A percentile compares a stretch with the other conserved stretches of the same genome.
Conservation (phyloP, 1,139 yeast genomes). For the Sugiyamaella paludigena region DNA sequence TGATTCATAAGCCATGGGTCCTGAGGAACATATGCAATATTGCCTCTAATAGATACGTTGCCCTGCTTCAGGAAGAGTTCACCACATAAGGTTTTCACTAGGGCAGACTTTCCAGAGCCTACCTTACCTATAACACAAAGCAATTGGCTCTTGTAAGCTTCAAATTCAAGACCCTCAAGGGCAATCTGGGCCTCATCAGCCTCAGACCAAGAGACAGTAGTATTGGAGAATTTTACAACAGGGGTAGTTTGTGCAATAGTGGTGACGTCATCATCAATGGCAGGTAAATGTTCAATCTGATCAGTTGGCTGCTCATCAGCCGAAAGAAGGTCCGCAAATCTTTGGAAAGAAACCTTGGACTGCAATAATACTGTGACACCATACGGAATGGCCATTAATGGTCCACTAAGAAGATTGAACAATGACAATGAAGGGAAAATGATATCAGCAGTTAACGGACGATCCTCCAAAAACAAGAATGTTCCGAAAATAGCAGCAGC, state of each 20-base stretch:
- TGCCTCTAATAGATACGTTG: conserved; percentile 47
- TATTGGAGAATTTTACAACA: conserved; percentile 38
- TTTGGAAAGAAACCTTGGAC: conserved; percentile 55
- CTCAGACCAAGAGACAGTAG: conserved; percentile 37
- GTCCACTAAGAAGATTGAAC: conserved; percentile 47
- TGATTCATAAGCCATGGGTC: conserved; percentile 81
- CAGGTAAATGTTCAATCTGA: conserved; percentile 8
- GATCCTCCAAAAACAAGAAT: conserved; percentile 37
- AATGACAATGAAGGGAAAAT: conserved; percentile 69
- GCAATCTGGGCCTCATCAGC: conserved; percentile 41
- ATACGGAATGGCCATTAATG: conserved; percentile 48
- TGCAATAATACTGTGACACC: conserved; percentile 51
- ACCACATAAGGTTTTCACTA: conserved; percentile 61
- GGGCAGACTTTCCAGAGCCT: conserved; percentile 75
- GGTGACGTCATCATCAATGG: conserved; percentile 43
- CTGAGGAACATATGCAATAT: conserved; percentile 79
- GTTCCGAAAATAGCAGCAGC: conserved; percentile 65
- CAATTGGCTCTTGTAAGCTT: conserved; percentile 57
- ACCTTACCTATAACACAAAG: conserved; percentile 75
- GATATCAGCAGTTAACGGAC: conserved; percentile 64
- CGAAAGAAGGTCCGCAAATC: conserved; percentile 53
- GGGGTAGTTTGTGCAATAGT: conserved; percentile 40
- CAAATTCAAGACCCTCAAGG: conserved; percentile 48
- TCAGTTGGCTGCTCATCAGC: conserved; percentile 43
- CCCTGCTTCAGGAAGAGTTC: conserved; percentile 58